Evolutionary conservation across 78 protist genomes (phyloP).

Genomic region (Polysphondylium violaceum): DNA sequence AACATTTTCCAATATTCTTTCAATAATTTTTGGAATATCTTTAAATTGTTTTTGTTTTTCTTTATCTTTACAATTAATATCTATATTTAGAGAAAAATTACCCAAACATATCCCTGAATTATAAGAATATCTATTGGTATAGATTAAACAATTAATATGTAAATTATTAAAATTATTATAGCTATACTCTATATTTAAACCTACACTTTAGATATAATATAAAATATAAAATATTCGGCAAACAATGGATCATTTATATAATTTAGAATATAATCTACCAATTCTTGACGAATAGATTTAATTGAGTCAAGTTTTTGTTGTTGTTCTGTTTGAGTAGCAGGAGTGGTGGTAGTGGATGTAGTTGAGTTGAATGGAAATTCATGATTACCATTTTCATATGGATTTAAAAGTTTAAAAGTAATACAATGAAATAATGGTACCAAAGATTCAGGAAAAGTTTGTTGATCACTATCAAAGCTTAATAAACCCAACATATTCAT

Average conservation of each 20-base stretch:
- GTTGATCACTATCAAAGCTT: slow-evolving; percentile 24
- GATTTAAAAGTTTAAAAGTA: slow-evolving; percentile 14
- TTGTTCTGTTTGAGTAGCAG: background rate
- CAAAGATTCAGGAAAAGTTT: slow-evolving; percentile 31
- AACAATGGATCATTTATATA: slow-evolving; percentile 6
- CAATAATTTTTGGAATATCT: slow-evolving; percentile 2
- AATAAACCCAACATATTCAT: background rate
- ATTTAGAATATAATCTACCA: background rate
- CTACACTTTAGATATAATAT: slow-evolving; percentile 46
- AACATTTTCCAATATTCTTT: background rate
- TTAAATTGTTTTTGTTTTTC: background rate
- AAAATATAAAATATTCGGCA: slow-evolving; percentile 37
- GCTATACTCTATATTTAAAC: no score
- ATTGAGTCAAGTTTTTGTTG: background rate
- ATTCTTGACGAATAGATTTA: background rate
- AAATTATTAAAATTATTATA: no score
- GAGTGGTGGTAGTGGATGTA: background rate
- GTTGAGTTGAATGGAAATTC: background rate
- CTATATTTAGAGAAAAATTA: slow-evolving; percentile 46
- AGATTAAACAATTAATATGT: no score
- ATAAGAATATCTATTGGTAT: background rate
- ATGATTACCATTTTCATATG: background rate
- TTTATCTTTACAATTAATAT: background rate
- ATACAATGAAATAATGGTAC: slow-evolving; percentile 52
- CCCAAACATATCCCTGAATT: slow-evolving; percentile 43